These are phyloP conservation scores for Phytophthora pseudosyringae DNA, from an alignment of 352 stramenopile species.

Conservation along the genomic window DNA sequence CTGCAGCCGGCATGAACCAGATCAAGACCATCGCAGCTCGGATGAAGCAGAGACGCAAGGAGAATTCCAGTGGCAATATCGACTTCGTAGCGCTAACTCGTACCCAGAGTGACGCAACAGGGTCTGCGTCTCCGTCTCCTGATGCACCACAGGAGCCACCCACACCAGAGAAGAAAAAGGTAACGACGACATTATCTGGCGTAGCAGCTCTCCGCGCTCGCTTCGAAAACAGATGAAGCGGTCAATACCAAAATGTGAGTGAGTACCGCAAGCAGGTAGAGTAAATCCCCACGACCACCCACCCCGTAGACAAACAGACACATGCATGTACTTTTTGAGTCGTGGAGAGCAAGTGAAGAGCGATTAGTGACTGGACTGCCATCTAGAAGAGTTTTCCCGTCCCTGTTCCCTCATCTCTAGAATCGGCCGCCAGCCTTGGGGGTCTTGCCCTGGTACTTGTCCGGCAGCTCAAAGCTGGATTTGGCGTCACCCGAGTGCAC, in stretches of 20 bases:
- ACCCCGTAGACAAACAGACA: constrained; percentile 6
- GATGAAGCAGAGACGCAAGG: constrained; percentile 75
- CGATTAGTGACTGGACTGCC: constrained; percentile 21
- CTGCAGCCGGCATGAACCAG: constrained; percentile 56
- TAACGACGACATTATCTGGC: constrained; percentile 43
- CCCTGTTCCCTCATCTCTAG: constrained; percentile 19
- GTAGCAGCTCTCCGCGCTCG: constrained; percentile 76
- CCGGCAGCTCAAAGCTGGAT: constrained; percentile 65
- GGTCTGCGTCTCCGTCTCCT: constrained; percentile 14
- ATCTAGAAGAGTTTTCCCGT: constrained; percentile 12
- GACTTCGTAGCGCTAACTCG: constrained; percentile 33
- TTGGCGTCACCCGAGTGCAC: constrained; percentile 58
- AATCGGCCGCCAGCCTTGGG: constrained; percentile 43
- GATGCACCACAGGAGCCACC: constrained; percentile 9
- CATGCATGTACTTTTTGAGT: constrained; percentile 10
- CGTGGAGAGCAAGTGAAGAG: constrained; percentile 19
- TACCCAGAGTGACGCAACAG: constrained; percentile 34
- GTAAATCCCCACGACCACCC: constrained; percentile 3
- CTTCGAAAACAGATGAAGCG: constrained; percentile 67
- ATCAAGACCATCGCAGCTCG: constrained; percentile 75
- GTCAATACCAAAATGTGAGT: constrained; percentile 15
- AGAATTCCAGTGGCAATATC: constrained; percentile 32
- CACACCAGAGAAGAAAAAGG: constrained; percentile 32
- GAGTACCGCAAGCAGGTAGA: constrained; percentile 7
- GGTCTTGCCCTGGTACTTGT: constrained; percentile 74